Evolutionary conservation across 176 grass and related monocot species (phyloP).

Genomic region (Otatea glauca): DNA sequence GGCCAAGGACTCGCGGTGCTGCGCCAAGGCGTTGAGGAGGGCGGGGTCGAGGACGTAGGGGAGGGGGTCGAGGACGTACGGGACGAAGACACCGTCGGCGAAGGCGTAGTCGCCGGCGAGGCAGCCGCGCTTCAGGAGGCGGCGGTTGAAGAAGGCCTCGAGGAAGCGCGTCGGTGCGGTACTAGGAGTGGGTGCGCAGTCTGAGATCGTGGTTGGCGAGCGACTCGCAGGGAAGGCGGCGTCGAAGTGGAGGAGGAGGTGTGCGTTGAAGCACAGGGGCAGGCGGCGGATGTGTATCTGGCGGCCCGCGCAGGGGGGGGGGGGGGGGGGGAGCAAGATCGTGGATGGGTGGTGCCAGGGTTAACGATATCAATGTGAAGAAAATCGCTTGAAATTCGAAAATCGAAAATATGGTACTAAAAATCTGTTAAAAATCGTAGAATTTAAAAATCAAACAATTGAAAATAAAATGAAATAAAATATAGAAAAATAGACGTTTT

Average conservation of each 20-base stretch:
- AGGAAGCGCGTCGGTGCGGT: constrained; percentile 71
- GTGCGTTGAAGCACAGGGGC: constrained; percentile 56
- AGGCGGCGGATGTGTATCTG: constrained; percentile 66
- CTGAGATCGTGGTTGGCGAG: constrained; percentile 76
- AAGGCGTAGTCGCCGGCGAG: constrained; percentile 40
- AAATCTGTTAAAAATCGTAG: no score
- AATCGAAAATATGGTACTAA: no score
- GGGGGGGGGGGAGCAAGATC: no score
- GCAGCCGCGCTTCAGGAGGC: constrained; percentile 58
- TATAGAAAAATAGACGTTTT: no score
- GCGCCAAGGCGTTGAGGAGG: constrained; percentile 46
- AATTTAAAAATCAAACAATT: no score
- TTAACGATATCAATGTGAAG: no score
- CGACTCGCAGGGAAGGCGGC: constrained; percentile 59
- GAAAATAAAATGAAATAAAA: no score
- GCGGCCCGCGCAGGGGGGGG: constrained; percentile 52
- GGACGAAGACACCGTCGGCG: constrained; percentile 76
- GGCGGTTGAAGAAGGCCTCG: constrained; percentile 75
- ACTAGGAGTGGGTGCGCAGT: constrained; percentile 68
- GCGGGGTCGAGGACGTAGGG: constrained; percentile 60
- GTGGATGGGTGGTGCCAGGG: no score
- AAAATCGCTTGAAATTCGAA: no score
- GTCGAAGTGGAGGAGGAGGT: constrained; percentile 62
- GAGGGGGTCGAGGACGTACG: constrained; percentile 78
- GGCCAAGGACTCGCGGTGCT: constrained; percentile 53